Conservation (phyloP, 805 yeast species). For the Spathaspora boniae region DNA sequence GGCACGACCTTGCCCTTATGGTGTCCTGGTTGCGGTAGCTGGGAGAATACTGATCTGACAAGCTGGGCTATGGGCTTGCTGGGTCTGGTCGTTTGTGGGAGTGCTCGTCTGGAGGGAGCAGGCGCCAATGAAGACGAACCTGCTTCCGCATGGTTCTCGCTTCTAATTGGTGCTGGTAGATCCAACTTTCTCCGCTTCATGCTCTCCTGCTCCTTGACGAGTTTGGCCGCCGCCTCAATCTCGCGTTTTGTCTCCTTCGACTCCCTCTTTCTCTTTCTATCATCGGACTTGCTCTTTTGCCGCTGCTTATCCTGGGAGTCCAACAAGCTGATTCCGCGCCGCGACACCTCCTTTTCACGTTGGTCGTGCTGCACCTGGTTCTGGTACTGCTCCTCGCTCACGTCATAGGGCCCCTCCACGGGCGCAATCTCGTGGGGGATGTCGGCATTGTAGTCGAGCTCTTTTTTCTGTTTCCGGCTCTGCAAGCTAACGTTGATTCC, state of each 20-base stretch:
- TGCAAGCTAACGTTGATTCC: constrained; percentile 58
- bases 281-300: constrained; percentile 30
- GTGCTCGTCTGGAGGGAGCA: not conserved
- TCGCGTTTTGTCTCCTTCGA: constrained; percentile 16
- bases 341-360: constrained; percentile 44
- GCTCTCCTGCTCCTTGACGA: constrained; percentile 15
- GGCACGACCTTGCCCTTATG: constrained; percentile 34
- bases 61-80: constrained; percentile 11
- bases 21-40: constrained; percentile 39
- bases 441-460: constrained; percentile 80
- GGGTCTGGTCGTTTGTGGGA: constrained; percentile 5
- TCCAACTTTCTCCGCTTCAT: constrained; percentile 25
- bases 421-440: constrained; percentile 77
- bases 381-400: constrained; percentile 49
- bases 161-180: constrained; percentile 21
- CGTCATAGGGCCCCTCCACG: constrained; percentile 64
- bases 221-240: constrained; percentile 23
- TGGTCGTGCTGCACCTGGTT: constrained; percentile 35
- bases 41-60: constrained; percentile 13
- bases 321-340: constrained; percentile 42
- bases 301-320: constrained; percentile 29
- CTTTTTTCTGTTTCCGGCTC: constrained; percentile 53
- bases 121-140: not conserved
- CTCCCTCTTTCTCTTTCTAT: constrained; percentile 15
- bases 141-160: constrained; percentile 2